Base-by-base conservation (phyloP, 1,284 basidiomycete species). In the Ustilago crameri region DNA sequence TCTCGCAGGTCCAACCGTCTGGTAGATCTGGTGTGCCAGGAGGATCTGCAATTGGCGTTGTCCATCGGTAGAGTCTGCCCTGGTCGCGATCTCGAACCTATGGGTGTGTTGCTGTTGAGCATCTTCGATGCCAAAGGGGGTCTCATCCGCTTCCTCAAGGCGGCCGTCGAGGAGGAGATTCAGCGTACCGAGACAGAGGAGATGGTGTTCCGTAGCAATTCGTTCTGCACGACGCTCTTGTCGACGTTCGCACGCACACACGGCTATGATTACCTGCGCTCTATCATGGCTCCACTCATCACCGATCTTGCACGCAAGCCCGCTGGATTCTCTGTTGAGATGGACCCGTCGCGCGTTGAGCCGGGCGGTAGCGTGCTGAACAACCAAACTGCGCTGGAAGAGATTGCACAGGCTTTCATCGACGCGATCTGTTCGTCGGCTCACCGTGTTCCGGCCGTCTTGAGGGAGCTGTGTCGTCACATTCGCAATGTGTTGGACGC, bases 171-270 rank as follows among this genome's bases (percentile, higher is more conserved):
- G n/a, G 79, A 79, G 40, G 79, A 81, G 51, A 78, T 81, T 24
- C 64, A 73, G 48, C 50, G 63, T 10, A 79, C 79, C 3, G 53
- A 65, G 1, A 75, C 75, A 4, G 78, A 76, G 38, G 79, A 81
- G 61, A 78, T 81, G 73, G 75, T 81, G 8, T 79, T 81, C 70
- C 64, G 79, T n/a, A 70, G 69, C 61, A 81, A 81, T 48, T 73
- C 79, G n/a, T 78, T 78, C 64, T 59, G 77, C 47, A 79, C 74
- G 8, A 73, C 77, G 24, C 57, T 81, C 15, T 51, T 81, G 4
- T 79, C 77, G n/a, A 65, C 67, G 15, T 81, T 78, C 43, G 76
- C 73, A 15, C 51, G 69, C 4, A 79, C 76, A n/a, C 79, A 81
- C 45, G 79, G 79, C 51, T 81, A 81, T 51, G 79, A 81, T 54